Conservation (phyloP, 805 yeast species). For the Debaryomyces hansenii region DNA sequence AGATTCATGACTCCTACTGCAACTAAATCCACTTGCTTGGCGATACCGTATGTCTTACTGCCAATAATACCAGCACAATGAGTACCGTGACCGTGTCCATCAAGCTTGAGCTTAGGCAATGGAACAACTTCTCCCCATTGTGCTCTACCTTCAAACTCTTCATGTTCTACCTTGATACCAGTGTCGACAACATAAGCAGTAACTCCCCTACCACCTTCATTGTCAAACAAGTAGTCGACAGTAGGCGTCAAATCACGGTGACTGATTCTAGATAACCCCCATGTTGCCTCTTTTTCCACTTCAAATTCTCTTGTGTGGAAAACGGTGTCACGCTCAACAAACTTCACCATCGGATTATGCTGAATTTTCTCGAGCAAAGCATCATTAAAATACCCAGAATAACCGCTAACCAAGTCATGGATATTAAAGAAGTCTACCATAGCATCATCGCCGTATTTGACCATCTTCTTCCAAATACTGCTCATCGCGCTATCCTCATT, state of each 20-base stretch:
- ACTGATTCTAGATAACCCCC: slow-evolving; percentile 42
- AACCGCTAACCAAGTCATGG: slow-evolving; percentile 63
- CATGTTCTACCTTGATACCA: slow-evolving; percentile 64
- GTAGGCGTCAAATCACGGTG: slow-evolving; percentile 29
- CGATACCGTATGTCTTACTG: slow-evolving; percentile 77
- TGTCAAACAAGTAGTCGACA: slow-evolving; percentile 33
- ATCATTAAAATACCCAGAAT: slow-evolving; percentile 68
- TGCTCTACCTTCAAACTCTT: slow-evolving; percentile 67
- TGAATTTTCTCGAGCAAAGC: slow-evolving; percentile 14
- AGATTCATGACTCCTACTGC: slow-evolving; percentile 43
- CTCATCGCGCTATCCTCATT: not conserved
- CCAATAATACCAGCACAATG: slow-evolving; percentile 92
- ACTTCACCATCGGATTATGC: slow-evolving; percentile 13
- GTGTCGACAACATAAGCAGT: slow-evolving; percentile 82
- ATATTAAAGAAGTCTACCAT: slow-evolving; percentile 55
- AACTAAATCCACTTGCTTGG: slow-evolving; percentile 53
- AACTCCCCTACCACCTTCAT: slow-evolving; percentile 48
- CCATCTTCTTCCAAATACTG: not conserved
- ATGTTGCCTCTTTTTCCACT: slow-evolving; percentile 37
- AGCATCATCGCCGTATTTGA: slow-evolving; percentile 43
- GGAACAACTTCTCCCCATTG: slow-evolving; percentile 46
- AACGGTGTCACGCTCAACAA: slow-evolving; percentile 45
- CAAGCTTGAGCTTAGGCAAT: slow-evolving; percentile 42
- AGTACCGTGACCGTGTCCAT: slow-evolving; percentile 86
- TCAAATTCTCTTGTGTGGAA: slow-evolving; percentile 32